Evolutionary conservation across 75 land plant species (phyloP).

Genomic region (Chamaecyparis obtusa): DNA sequence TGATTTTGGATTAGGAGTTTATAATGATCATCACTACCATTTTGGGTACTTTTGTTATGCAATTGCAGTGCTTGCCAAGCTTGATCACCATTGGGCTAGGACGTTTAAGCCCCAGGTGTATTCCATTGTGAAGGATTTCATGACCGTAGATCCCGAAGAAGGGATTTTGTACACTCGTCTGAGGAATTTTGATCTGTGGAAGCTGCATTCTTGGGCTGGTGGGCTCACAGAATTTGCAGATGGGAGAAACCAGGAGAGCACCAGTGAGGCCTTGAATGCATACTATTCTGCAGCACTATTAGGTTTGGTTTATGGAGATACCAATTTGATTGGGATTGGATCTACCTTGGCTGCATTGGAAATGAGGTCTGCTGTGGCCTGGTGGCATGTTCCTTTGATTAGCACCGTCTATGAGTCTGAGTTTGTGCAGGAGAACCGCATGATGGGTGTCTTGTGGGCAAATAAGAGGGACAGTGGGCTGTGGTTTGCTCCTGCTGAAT

Average conservation of each 20-base stretch:
- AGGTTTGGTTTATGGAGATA: conserved; percentile 27
- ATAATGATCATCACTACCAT: conserved; percentile 39
- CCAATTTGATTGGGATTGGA: background rate
- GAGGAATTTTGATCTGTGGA: conserved; percentile 30
- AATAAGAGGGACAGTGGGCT: conserved; percentile 35
- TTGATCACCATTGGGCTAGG: conserved; percentile 21
- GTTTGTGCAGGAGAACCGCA: conserved; percentile 18
- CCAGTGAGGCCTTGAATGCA: conserved; percentile 38
- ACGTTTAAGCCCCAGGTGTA: conserved; percentile 22
- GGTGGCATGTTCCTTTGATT: conserved; percentile 22
- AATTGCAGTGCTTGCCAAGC: conserved; percentile 35
- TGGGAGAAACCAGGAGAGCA: conserved; percentile 45
- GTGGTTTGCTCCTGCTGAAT: conserved; percentile 32
- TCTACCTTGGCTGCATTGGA: conserved; percentile 33
- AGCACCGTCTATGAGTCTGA: conserved; percentile 18
- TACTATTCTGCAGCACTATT: conserved; percentile 36
- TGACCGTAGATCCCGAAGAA: conserved; percentile 4
- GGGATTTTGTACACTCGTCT: conserved; percentile 6
- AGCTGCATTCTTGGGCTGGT: conserved; percentile 37
- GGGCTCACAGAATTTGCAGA: conserved; percentile 35
- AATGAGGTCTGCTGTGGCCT: conserved; percentile 17
- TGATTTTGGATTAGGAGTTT: conserved; percentile 29
- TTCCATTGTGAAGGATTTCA: conserved; percentile 20
- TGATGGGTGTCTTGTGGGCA: conserved; percentile 33
- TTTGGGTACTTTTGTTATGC: conserved; percentile 39